phyloP scores from a whole-genome alignment of 768 basidiomycete species.

The Boletus speciosus region DNA sequence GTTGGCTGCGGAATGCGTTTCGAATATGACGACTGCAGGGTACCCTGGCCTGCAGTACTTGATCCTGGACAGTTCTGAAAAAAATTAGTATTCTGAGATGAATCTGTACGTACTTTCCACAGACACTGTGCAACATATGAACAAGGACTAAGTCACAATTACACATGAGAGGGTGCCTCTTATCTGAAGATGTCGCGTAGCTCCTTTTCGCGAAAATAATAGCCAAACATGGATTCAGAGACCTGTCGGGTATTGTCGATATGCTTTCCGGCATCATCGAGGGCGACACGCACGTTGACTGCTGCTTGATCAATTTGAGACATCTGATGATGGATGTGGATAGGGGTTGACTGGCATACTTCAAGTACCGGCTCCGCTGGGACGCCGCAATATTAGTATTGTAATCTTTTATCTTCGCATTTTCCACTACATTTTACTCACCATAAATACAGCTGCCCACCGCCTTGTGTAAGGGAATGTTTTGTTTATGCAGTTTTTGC shows the following conservation, averaged over 20 bases:
- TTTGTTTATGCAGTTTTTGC: too few relatives aligned
- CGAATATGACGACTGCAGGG: constrained; percentile 72
- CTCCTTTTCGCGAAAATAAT: constrained; percentile 57
- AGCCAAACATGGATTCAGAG: constrained; percentile 53
- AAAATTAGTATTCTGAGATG: background rate
- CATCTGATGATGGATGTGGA: constrained; percentile 13
- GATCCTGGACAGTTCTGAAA: constrained; percentile 46
- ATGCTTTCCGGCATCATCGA: background rate
- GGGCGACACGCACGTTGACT: constrained; percentile 35
- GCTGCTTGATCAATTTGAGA: constrained; percentile 7
- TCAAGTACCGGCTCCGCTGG: too few relatives aligned
- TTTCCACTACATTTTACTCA: too few relatives aligned
- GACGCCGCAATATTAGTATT: too few relatives aligned
- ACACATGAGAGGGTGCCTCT: constrained; percentile 15
- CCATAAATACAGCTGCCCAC: too few relatives aligned
- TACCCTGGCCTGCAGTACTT: constrained; percentile 47
- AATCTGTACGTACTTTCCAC: constrained; percentile 61
- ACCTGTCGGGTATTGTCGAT: constrained; percentile 45
- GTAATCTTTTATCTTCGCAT: too few relatives aligned
- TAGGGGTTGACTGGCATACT: background rate
- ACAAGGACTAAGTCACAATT: background rate
- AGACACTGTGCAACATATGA: constrained; percentile 54
- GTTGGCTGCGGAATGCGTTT: constrained; percentile 78
- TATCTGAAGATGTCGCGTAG: constrained; percentile 82
- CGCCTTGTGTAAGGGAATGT: too few relatives aligned